Evolutionary conservation across 257 asterid species (phyloP).

Genomic region (Parsonsia alboflavescens): DNA sequence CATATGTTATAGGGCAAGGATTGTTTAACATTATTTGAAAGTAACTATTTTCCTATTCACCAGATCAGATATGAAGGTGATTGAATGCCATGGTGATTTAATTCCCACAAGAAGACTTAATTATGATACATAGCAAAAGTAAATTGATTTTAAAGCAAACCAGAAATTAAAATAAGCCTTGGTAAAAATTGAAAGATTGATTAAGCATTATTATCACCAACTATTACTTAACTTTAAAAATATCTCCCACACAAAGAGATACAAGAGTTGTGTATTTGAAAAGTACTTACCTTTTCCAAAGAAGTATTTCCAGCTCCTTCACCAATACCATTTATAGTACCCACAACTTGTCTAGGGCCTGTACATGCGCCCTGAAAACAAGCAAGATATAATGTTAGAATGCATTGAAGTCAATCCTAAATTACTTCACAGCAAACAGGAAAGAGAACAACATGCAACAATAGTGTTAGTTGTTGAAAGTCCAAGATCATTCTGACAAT

Average conservation of each 20-base stretch:
- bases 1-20: too few relatives aligned
- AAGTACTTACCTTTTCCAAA: constrained; percentile 70
- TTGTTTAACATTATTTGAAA: too few relatives aligned
- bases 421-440: constrained; percentile 6
- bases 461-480: constrained; percentile 87
- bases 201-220: neutral
- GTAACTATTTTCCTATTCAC: neutral
- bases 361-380: constrained; percentile 73
- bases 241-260: neutral
- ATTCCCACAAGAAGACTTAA: neutral
- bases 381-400: constrained; percentile 21
- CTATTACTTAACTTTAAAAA: neutral
- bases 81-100: neutral
- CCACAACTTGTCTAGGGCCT: constrained; percentile 96
- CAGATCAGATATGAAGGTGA: too few relatives aligned
- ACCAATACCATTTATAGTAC: constrained; percentile 94
- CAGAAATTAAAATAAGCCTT: too few relatives aligned
- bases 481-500: constrained; percentile 97
- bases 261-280: neutral
- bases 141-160: neutral
- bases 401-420: constrained; percentile 9
- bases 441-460: constrained; percentile 41
- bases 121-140: neutral
- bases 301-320: constrained; percentile 99
- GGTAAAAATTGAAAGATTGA: too few relatives aligned